Evolutionary conservation across 768 basidiomycete genomes (phyloP).

Genomic region (Pleurotus tuoliensis): DNA sequence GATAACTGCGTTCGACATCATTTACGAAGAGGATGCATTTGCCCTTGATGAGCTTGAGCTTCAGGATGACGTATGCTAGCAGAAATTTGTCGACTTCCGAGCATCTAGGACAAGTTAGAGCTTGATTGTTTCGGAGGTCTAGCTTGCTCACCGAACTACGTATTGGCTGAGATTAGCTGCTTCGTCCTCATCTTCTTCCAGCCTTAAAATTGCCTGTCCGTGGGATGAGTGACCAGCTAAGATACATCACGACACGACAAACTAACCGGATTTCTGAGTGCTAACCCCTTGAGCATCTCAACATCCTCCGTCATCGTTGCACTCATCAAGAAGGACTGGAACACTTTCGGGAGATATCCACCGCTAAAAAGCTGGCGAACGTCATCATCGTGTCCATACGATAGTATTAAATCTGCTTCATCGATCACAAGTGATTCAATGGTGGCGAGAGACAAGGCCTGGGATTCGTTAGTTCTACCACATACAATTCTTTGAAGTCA

Average conservation of each 20-base stretch:
- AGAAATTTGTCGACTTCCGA: constrained; percentile 98
- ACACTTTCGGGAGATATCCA: constrained; percentile 72
- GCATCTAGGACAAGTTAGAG: constrained; percentile 43
- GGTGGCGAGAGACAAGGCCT: constrained; percentile 62
- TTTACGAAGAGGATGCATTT: constrained; percentile 98
- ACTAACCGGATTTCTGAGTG: constrained; percentile 82
- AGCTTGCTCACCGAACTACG: constrained; percentile 58
- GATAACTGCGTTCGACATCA: constrained; percentile 90
- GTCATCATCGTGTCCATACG: constrained; percentile 94
- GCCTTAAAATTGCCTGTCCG: constrained; percentile 70
- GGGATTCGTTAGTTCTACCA: not conserved
- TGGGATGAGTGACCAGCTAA: not conserved
- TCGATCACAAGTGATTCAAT: constrained; percentile 92
- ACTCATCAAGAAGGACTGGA: constrained; percentile 93
- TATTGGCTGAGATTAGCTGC: constrained; percentile 82
- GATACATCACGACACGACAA: not conserved
- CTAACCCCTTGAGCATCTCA: constrained; percentile 82
- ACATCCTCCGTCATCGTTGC: constrained; percentile 98
- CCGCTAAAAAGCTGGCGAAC: constrained; percentile 68
- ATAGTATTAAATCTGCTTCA: constrained; percentile 95
- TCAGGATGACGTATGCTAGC: constrained; percentile 92
- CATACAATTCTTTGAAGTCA: not conserved
- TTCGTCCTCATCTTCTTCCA: constrained; percentile 87
- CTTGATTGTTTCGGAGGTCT: not conserved
- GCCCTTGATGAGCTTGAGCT: constrained; percentile 91